Evolutionary conservation across 306 rosid genomes (phyloP).

Genomic region (Fagus sylvatica): DNA sequence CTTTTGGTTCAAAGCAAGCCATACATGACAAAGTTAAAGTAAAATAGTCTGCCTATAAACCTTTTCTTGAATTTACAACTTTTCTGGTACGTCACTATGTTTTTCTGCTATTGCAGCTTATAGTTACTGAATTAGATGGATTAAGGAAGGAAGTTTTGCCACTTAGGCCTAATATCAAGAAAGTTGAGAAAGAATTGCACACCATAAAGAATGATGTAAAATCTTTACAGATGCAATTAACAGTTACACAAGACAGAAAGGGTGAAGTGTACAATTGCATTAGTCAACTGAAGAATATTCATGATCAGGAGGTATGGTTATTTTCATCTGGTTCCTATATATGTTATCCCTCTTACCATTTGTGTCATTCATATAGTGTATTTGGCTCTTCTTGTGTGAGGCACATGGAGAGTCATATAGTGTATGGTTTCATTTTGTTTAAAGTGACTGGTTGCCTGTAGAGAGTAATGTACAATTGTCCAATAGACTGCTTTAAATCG

Average conservation of each 20-base stretch:
- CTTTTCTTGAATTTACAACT: neutral
- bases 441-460: no score
- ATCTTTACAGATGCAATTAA: neutral
- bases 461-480: no score
- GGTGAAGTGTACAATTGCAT: conserved; percentile 7
- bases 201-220: neutral
- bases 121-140: conserved; percentile 15
- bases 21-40: conserved; percentile 24
- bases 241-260: neutral
- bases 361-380: no score
- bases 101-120: conserved; percentile 5
- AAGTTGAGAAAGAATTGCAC: conserved; percentile 10
- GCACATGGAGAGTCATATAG: no score
- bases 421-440: no score
- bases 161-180: neutral
- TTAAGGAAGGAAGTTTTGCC: neutral
- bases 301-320: no score
- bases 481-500: no score
- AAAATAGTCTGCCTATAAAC: neutral
- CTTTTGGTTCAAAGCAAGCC: conserved; percentile 29
- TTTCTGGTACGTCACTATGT: neutral
- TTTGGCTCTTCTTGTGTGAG: no score
- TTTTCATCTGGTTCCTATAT: no score
- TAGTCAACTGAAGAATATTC: neutral
- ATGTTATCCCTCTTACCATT: no score